Conservation (phyloP, 305 asterid species). For the Fraxinus velutina region DNA sequence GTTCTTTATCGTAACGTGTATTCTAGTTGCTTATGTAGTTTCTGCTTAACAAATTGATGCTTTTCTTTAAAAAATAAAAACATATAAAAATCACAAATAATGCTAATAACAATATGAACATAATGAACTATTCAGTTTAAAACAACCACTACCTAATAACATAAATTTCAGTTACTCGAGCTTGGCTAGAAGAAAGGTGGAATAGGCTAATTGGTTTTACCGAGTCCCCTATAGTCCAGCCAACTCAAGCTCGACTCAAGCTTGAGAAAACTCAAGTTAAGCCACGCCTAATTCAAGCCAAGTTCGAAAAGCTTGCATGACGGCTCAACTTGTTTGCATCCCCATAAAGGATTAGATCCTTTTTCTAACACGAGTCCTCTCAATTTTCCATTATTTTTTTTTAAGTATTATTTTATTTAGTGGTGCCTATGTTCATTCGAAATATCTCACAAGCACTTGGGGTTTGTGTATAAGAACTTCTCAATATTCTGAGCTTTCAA, state of each 20-base stretch:
- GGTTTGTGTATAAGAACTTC: background rate
- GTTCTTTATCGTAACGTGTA: background rate
- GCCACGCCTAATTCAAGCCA: background rate
- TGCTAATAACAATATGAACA: background rate
- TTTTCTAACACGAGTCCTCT: background rate
- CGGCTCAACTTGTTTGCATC: background rate
- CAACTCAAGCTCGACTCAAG: background rate
- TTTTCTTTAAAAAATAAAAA: background rate
- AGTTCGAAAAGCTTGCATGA: background rate
- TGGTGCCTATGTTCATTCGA: background rate
- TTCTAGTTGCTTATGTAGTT: background rate
- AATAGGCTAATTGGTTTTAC: background rate
- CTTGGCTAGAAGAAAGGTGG: background rate
- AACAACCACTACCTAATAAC: background rate
- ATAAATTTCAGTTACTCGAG: background rate
- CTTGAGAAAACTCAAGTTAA: background rate
- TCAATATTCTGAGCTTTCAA: background rate
- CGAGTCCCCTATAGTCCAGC: background rate
- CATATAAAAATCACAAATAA: background rate
- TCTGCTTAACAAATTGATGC: background rate
- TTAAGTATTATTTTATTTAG: background rate
- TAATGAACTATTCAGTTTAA: background rate
- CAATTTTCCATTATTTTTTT: background rate
- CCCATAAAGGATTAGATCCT: background rate
- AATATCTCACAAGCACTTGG: background rate